A percentile compares a stretch with the other conserved stretches of the same genome.
Evolutionary conservation across 495 filamentous ascomycete species (phyloP).

Genomic region (Aspergillus haitiensis): DNA sequence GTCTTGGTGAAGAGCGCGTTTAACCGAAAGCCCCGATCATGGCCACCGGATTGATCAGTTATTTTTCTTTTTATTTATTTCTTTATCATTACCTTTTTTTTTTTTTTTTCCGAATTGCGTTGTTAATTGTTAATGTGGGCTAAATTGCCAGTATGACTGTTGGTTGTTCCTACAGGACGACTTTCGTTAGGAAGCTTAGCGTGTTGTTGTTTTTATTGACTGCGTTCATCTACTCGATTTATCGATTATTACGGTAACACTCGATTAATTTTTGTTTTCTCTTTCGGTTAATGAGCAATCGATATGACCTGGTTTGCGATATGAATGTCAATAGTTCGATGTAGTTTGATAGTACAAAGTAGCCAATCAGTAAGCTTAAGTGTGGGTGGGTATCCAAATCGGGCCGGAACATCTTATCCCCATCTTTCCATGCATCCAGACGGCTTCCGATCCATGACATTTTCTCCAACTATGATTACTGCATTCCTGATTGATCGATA

Average conservation of each 20-base stretch:
- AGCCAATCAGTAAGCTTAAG: constrained; percentile 4
- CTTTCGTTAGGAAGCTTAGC: constrained; percentile 9
- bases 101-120: constrained; percentile 2
- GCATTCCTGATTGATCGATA: too few relatives aligned
- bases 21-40: constrained; percentile 21
- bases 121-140: constrained; percentile 2
- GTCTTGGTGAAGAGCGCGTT: constrained; percentile 64
- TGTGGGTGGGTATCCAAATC: not conserved
- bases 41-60: not conserved
- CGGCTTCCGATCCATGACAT: not conserved
- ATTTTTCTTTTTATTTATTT: constrained; percentile 15
- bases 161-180: constrained; percentile 2
- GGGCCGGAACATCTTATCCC: constrained; percentile 18
- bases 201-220: constrained; percentile 1
- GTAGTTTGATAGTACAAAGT: not conserved
- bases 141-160: constrained; percentile 10
- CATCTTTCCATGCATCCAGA: constrained; percentile 3
- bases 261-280: not conserved
- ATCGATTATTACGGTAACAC: not conserved
- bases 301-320: too few relatives aligned
- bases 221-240: not conserved
- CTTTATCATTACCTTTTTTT: constrained; percentile 8
- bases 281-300: not conserved
- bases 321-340: not conserved
- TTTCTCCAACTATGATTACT: too few relatives aligned